Conservation (phyloP, 2,329 filamentous ascomycete species). For the Conoideocrella luteorostrata region DNA sequence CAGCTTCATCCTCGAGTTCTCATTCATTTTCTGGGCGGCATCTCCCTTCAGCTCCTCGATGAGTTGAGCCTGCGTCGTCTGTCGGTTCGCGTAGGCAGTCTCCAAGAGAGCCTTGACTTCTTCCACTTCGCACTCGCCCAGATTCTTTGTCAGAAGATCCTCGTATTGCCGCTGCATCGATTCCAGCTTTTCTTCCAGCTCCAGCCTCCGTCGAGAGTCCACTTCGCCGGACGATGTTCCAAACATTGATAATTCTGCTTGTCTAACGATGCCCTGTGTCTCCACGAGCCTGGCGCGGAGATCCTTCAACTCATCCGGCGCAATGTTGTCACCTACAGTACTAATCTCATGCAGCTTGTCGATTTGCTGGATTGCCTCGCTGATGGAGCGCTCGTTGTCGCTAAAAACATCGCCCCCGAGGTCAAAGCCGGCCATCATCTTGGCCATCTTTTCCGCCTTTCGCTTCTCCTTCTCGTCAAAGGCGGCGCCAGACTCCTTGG, state of each 20-base stretch:
- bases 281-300: conserved; percentile 76
- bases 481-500: conserved; percentile 84
- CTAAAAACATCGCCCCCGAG: conserved; percentile 89
- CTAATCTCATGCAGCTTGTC: conserved; percentile 73
- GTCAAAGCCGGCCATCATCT: conserved; percentile 99
- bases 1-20: conserved; percentile 73
- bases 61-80: conserved; percentile 66
- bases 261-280: conserved; percentile 85
- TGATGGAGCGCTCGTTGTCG: conserved; percentile 81
- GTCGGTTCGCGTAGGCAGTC: conserved; percentile 68
- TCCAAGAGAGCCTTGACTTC: conserved; percentile 77
- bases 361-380: conserved; percentile 75
- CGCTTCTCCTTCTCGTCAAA: conserved; percentile 97
- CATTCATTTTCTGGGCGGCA: conserved; percentile 68
- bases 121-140: conserved; percentile 71
- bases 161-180: conserved; percentile 78
- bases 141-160: conserved; percentile 69
- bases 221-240: conserved; percentile 58
- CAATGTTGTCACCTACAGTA: conserved; percentile 69
- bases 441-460: conserved; percentile 98
- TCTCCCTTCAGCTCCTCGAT: conserved; percentile 73
- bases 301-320: conserved; percentile 72
- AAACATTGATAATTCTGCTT: conserved; percentile 82
- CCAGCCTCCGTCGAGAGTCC: conserved; percentile 62
- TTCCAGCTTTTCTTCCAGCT: conserved; percentile 70